Evolutionary conservation across 495 filamentous ascomycete species (phyloP).

Genomic region (Geopyxis carbonaria): DNA sequence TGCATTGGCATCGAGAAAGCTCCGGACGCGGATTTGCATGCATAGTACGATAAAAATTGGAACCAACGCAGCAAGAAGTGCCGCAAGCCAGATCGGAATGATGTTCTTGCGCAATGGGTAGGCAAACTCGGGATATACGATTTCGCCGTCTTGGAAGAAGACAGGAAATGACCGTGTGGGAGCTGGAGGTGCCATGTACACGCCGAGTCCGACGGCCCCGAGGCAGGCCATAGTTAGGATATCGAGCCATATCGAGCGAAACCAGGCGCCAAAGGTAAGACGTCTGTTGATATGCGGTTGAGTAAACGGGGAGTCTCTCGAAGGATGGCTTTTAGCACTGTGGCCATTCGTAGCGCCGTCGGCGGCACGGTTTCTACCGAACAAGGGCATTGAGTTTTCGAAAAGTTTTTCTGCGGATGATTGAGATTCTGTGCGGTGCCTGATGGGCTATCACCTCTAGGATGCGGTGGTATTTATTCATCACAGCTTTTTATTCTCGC

Average conservation of each 20-base stretch:
- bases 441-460: too few species aligned
- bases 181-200: conserved; percentile 40
- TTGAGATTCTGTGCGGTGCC: too few species aligned
- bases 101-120: conserved; percentile 34
- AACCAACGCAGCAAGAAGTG: conserved; percentile 27
- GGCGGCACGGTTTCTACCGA: too few species aligned
- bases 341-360: too few species aligned
- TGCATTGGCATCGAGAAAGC: conserved; percentile 52
- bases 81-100: conserved; percentile 32
- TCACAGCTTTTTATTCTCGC: too few species aligned
- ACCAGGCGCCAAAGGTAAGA: conserved; percentile 38
- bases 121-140: conserved; percentile 34
- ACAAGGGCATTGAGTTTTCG: too few species aligned
- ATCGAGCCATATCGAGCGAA: conserved; percentile 41
- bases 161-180: conserved; percentile 41
- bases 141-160: conserved; percentile 37
- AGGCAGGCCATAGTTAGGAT: conserved; percentile 39
- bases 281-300: conserved; percentile 29
- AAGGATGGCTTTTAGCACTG: too few species aligned
- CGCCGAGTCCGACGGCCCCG: conserved; percentile 40
- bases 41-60: conserved; percentile 31
- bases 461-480: too few species aligned
- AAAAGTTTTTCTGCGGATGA: too few species aligned
- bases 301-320: conserved; percentile 5
- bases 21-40: conserved; percentile 42